phyloP scores from a whole-genome alignment of 768 basidiomycete genomes.

The Kwoniella bestiolae region DNA sequence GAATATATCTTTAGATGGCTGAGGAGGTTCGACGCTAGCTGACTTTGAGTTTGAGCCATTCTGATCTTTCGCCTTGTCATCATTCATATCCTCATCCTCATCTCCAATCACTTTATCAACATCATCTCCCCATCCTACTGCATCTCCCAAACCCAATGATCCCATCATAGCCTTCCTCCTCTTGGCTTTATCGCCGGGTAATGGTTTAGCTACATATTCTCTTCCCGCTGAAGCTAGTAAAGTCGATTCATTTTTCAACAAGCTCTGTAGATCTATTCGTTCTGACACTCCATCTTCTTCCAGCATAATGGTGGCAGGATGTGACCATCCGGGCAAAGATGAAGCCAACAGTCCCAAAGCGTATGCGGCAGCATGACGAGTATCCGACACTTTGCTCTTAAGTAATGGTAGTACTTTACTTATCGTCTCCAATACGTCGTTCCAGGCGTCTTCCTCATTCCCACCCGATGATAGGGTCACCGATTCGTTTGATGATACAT shows the following conservation, averaged over 20 bases:
- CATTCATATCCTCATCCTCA: conserved; percentile 39
- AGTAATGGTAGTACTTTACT: conserved; percentile 83
- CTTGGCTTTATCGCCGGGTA: conserved; percentile 44
- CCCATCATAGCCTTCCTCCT: conserved; percentile 51
- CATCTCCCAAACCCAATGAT: conserved; percentile 45
- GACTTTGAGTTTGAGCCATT: conserved; percentile 12
- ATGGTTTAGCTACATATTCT: conserved; percentile 66
- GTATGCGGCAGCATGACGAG: conserved; percentile 83
- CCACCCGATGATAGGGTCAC: conserved; percentile 25
- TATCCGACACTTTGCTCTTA: conserved; percentile 89
- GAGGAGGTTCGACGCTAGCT: conserved; percentile 13
- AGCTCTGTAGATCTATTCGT: conserved; percentile 62
- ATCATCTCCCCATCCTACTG: conserved; percentile 51
- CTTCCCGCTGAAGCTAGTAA: conserved; percentile 91
- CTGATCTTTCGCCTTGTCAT: neutral
- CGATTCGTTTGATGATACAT: neutral
- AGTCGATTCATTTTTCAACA: conserved; percentile 70
- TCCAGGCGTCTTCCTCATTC: conserved; percentile 68
- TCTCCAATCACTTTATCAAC: conserved; percentile 52
- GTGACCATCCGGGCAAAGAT: conserved; percentile 65
- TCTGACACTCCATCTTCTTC: neutral
- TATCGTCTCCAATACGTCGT: conserved; percentile 85
- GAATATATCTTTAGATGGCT: conserved; percentile 47
- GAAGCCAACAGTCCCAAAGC: conserved; percentile 86
- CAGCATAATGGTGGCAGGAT: neutral